Base-by-base conservation (phyloP, 345 rosid genomes). In the Abelmoschus esculentus region DNA sequence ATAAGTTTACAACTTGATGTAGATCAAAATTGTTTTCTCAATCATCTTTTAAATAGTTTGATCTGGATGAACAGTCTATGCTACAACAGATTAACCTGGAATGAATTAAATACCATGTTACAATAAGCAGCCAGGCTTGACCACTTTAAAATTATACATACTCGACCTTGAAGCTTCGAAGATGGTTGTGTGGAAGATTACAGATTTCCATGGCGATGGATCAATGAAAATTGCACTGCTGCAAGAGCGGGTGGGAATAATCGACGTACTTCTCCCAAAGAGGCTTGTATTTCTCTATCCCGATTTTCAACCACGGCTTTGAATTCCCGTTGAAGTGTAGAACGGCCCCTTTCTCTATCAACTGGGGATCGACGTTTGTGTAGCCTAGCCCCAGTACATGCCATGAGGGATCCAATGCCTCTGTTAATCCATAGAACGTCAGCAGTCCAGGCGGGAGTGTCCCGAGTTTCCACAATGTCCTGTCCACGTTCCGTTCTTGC, bases 301-400 rank as follows among this genome's bases (percentile, higher is more conserved):
- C 98, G 54, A 93, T 89, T 83, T 93, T 93, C 92, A 93, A 67
- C 98, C 98, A 93, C 3, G 98, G 98, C 76, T 93, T 93, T 26
- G 90, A 83, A 80, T 93, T 91, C 44, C 97, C 98, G 31, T 90
- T 93, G 82, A 84, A 93, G 83, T 90, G 97, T 70, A 93, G 86
- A 67, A 91, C 98, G 14, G 97, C 98, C 8, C 97, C 98, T 66
- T 80, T 88, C 74, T 91, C 91, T 67, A 93, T 89, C 85, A 86
- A 50, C 58, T 85, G 90, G 56, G 85, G 76, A 72, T 91, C 96
- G 11, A 93, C 92, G 66, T 82, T 88, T 17, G 96, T 85, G 76
- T 93, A 93, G 52, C 98, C 98, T 70, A 93, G 81, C 72, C 98
- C 98, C 67, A 93, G 70, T 61, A 93, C 78, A n/a, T 93, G 98